Conservation (phyloP, 1,284 basidiomycete genomes). For the Coniferiporia sulphurascens region DNA sequence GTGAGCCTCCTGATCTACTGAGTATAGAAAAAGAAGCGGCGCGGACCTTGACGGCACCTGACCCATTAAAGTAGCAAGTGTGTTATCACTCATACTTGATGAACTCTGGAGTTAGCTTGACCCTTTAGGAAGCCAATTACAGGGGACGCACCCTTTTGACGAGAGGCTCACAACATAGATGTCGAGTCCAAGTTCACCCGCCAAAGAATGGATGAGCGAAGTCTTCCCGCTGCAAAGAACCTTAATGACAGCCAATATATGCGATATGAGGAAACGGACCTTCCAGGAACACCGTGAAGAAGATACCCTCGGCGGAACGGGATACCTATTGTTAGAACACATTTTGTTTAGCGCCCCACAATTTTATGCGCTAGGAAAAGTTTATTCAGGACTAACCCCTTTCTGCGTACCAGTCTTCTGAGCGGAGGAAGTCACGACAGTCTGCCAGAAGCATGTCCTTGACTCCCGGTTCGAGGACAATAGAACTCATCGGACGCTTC, state of each 20-base stretch:
- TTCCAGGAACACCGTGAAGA: constrained; percentile 78
- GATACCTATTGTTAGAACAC: constrained; percentile 48
- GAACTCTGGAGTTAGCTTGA: neutral
- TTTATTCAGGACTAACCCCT: constrained; percentile 49
- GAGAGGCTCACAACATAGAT: constrained; percentile 85
- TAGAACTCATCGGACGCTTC: constrained; percentile 82
- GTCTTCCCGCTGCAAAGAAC: constrained; percentile 63
- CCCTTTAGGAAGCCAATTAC: constrained; percentile 13
- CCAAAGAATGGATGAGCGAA: constrained; percentile 78
- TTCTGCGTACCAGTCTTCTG: constrained; percentile 84
- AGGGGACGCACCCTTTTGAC: constrained; percentile 62
- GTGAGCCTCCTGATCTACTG: constrained; percentile 18
- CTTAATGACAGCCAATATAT: constrained; percentile 21
- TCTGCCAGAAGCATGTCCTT: constrained; percentile 84
- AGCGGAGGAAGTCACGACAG: constrained; percentile 77
- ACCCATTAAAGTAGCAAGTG: constrained; percentile 75
- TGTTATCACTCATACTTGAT: constrained; percentile 80
- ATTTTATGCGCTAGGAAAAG: constrained; percentile 22
- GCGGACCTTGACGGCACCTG: constrained; percentile 73
- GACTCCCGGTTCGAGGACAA: constrained; percentile 77
- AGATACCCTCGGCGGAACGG: constrained; percentile 83
- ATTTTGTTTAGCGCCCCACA: constrained; percentile 14
- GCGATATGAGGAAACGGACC: constrained; percentile 38
- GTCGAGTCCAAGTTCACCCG: constrained; percentile 81
- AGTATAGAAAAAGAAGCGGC: constrained; percentile 13